Conservation (phyloP, 2,329 filamentous ascomycete genomes). For the Fusarium lateritium region DNA sequence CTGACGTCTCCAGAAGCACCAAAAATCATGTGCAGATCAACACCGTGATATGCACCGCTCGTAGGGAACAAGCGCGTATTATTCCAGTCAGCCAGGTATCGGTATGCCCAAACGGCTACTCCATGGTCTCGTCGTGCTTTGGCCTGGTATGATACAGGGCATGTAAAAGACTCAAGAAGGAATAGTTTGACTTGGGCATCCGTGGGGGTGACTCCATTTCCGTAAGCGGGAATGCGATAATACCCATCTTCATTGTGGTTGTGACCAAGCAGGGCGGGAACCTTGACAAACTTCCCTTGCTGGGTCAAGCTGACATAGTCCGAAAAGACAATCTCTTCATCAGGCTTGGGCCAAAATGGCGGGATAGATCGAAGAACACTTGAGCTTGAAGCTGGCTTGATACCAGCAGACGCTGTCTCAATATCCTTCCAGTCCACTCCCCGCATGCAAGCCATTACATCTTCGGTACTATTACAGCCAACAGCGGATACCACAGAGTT, state of each 20-base stretch:
- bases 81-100: slow-evolving; percentile 65
- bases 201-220: slow-evolving; percentile 56
- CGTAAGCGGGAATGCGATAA: slow-evolving; percentile 62
- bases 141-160: slow-evolving; percentile 59
- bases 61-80: slow-evolving; percentile 62
- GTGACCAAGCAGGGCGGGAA: slow-evolving; percentile 61
- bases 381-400: slow-evolving; percentile 53
- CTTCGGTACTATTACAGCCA: slow-evolving; percentile 53
- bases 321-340: slow-evolving; percentile 58
- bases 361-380: slow-evolving; percentile 56
- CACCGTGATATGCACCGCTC: slow-evolving; percentile 65
- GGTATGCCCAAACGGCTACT: slow-evolving; percentile 61
- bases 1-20: slow-evolving; percentile 58
- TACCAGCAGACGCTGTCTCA: slow-evolving; percentile 54
- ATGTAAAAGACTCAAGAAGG: slow-evolving; percentile 62
- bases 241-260: slow-evolving; percentile 64
- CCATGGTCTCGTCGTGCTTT: slow-evolving; percentile 52
- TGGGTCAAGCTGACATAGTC: slow-evolving; percentile 56
- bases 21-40: slow-evolving; percentile 64
- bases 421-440: slow-evolving; percentile 54
- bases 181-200: slow-evolving; percentile 56
- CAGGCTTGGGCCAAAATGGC: slow-evolving; percentile 60
- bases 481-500: slow-evolving; percentile 57
- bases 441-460: slow-evolving; percentile 58
- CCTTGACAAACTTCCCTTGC: slow-evolving; percentile 55